phyloP scores from a whole-genome alignment of 768 basidiomycete species.

The Strobilomyces echinocephalus region DNA sequence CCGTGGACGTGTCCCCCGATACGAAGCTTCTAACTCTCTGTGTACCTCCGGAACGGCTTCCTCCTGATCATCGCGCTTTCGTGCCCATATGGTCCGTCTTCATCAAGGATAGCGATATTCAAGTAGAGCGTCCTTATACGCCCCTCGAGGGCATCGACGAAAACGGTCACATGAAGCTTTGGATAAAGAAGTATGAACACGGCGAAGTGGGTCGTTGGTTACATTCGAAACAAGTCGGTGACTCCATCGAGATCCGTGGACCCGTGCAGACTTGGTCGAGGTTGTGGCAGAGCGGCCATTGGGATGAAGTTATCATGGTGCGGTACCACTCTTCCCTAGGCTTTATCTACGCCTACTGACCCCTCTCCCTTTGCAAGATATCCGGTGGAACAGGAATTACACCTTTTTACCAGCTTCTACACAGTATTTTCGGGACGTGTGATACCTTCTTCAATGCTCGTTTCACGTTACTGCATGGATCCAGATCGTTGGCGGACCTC shows the following conservation, averaged over 20 bases:
- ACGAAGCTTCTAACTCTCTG: constrained; percentile 63
- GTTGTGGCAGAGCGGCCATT: constrained; percentile 46
- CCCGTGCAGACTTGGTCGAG: constrained; percentile 62
- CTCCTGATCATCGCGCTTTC: constrained; percentile 18
- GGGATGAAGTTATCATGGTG: constrained; percentile 83
- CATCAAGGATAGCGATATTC: constrained; percentile 84
- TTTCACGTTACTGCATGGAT: constrained; percentile 72
- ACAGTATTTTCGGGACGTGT: constrained; percentile 41
- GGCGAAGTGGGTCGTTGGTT: constrained; percentile 86
- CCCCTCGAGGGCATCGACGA: constrained; percentile 69
- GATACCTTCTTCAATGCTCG: constrained; percentile 38
- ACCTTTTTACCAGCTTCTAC: constrained; percentile 76
- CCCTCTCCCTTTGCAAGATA: constrained; percentile 46
- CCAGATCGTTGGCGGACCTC: constrained; percentile 54
- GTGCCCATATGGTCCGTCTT: constrained; percentile 69
- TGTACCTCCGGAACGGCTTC: constrained; percentile 44
- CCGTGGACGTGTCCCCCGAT: constrained; percentile 47
- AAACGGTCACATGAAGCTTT: constrained; percentile 64
- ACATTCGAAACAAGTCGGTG: constrained; percentile 62
- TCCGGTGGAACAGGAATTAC: constrained; percentile 87
- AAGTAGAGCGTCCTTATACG: constrained; percentile 83
- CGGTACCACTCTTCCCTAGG: constrained; percentile 1
- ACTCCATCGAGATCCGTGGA: constrained; percentile 70
- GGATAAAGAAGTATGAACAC: constrained; percentile 74
- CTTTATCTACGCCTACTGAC: not conserved